Evolutionary conservation across 1,284 basidiomycete species (phyloP), one percentile per base, ranked within the genome.

Genomic region (Microbotryum intermedium): DNA sequence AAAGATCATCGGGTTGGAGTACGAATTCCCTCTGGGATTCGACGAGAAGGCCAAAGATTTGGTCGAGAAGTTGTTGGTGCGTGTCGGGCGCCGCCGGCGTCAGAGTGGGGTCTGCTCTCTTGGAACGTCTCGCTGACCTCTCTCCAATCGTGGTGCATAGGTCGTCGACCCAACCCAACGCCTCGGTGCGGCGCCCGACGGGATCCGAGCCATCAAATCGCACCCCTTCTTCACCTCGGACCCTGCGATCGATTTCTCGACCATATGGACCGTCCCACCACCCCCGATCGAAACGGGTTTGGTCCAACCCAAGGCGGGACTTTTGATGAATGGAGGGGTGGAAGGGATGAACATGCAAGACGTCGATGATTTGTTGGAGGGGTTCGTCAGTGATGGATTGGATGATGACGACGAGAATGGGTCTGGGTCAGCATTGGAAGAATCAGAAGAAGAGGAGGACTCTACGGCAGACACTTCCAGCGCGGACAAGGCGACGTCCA

Each of bases 141-240:
- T 20, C 5, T 46, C 21, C 11, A 4, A n/a, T n/a, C n/a, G n/a
- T 11, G 39, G 20, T 42, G 34, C 7, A 4, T 67, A 87, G 85
- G 79, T 85, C 29, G 81, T 82, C 21, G 84, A 92, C 58, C 90
- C 90, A 0, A 62, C 74, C 10, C 76, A 82, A 47, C 83, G 91
- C 6, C 78, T 90, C 8, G 88, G 88, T 18, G 82, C 83, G 9
- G 81, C 82, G 53, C 74, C 76, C 29, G 77, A 72, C 78, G 80
- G 72, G 74, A 81, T 79, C 4, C 74, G 75, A 49, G 82, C 83
- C 11, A 81, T 94, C 64, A 84, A 85, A 51, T 70, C 75, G 0
- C 90, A 94, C 70, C 79, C 83, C 0, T 94, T 93, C 76, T 90
- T 94, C 55, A 61, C 53, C 4, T 56, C 34, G 29, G 30, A 59